Conservation (phyloP, 768 basidiomycete species). For the Asterophora parasitica region DNA sequence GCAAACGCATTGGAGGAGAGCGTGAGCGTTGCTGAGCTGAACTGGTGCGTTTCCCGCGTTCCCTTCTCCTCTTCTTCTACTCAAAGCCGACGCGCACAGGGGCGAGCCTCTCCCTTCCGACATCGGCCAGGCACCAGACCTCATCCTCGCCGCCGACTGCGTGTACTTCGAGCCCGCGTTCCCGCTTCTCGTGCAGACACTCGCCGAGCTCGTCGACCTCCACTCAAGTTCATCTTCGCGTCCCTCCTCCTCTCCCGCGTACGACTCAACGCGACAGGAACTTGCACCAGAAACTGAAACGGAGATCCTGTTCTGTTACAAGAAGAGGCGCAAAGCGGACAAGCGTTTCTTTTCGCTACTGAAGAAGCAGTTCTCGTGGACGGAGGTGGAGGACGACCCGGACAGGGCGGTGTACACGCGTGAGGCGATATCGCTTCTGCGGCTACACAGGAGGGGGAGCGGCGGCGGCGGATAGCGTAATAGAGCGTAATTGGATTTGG, state of each 20-base stretch:
- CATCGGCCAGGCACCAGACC: constrained; percentile 41
- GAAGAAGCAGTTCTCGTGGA: constrained; percentile 12
- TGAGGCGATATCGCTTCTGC: constrained; percentile 14
- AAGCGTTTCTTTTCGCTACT: constrained; percentile 15
- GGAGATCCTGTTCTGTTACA: constrained; percentile 87
- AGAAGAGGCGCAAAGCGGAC: constrained; percentile 74
- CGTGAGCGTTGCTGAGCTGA: constrained; percentile 65
- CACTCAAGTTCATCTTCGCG: too few species aligned
- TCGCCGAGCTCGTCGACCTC: constrained; percentile 53
- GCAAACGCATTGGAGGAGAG: constrained; percentile 54
- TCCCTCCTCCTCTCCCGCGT: too few species aligned
- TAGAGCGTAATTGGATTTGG: too few species aligned
- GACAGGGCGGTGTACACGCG: constrained; percentile 12
- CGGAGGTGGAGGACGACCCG: constrained; percentile 15
- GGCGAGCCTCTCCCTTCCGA: constrained; percentile 51
- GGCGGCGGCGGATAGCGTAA: neutral
- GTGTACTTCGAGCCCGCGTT: constrained; percentile 96
- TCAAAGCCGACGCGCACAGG: constrained; percentile 41
- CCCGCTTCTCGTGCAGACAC: constrained; percentile 76
- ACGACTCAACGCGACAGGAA: too few species aligned
- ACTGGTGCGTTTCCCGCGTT: constrained; percentile 55
- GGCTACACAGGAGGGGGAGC: constrained; percentile 3
- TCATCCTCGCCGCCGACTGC: constrained; percentile 90
- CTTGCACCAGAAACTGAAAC: constrained; percentile 28
- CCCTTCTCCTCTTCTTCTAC: constrained; percentile 5